Evolutionary conservation across 139 green algal species (phyloP), one percentile per base, ranked within the genome.

Genomic region (Micromonas commoda): DNA sequence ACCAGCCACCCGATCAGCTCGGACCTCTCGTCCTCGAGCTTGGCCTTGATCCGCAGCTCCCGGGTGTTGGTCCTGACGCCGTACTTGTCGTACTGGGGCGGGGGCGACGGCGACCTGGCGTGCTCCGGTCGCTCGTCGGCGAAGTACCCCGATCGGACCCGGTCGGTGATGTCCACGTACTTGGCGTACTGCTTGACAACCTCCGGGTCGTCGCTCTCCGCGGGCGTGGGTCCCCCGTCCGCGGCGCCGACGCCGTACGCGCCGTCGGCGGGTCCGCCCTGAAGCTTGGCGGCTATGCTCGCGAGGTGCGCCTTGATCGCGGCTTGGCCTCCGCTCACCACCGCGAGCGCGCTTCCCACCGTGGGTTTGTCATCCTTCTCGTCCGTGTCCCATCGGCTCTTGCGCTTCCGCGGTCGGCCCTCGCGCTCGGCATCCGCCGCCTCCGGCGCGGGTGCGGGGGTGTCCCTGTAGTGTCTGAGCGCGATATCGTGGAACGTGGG

Each of bases 1-100:
- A 98, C 91, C 28, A 99, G 85, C 73, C 97, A 89, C 84, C 96
- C 92, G 69, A 98, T 96, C 29, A 97, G 57, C 13, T 87, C 76
- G 28, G 81, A 83, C 3, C 91, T 86, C 80, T 89, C 32, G 19
- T 89, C 72, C 31, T 81, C 76, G 29, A 97, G 78, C 83, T 91
- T 93, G 26, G 97, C 93, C 70, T 84, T 87, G 29, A 85, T 52
- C 31, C 95, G 79, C 26, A 94, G 86, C 72, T 98, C 94, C 9
- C 93, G 81, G 5, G 93, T 97, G 87, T 98, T 98, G 2, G 90
- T 84, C 2, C 94, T 83, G 19, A 93, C 81, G 24, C 95, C 95
- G 52, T 85, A 76, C 53, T 84, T 80, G 74, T 99, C 93, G 80
- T 98, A 99, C n/a, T 94, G 78, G 0, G 95, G 95, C 76, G 93